Evolutionary conservation across 192 early-diverging fungal species (phyloP).

Genomic region (Dissophora globulifera): DNA sequence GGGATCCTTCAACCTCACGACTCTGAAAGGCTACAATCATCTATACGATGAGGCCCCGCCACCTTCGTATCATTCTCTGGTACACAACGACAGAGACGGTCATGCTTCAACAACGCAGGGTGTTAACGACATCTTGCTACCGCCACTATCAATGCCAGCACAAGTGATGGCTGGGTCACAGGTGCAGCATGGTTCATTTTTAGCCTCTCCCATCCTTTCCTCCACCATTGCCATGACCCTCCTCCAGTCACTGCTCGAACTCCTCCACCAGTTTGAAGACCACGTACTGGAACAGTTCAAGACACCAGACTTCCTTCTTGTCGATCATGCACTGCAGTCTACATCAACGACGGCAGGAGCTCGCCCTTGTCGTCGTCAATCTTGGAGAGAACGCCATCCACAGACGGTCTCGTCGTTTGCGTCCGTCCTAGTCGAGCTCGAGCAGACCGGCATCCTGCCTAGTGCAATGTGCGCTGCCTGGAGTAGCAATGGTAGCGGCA

Average conservation of each 20-base stretch:
- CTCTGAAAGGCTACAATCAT: conserved; percentile 29
- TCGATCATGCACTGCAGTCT: too few species aligned
- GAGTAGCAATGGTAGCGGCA: background rate
- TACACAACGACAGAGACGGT: too few species aligned
- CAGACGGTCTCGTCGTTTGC: conserved; percentile 31
- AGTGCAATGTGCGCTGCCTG: conserved; percentile 17
- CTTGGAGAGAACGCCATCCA: conserved; percentile 20
- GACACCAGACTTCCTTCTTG: conserved; percentile 3
- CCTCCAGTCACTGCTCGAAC: conserved; percentile 2
- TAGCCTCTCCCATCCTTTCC: too few species aligned
- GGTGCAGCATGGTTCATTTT: too few species aligned
- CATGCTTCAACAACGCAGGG: too few species aligned
- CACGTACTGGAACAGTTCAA: conserved; percentile 6
- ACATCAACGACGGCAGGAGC: too few species aligned
- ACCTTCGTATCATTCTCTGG: conserved; percentile 36
- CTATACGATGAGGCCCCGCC: conserved; percentile 36
- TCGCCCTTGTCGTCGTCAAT: conserved; percentile 7
- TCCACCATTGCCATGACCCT: background rate
- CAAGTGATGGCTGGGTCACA: too few species aligned
- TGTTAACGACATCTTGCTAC: too few species aligned
- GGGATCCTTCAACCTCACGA: conserved; percentile 7
- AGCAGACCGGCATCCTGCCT: conserved; percentile 28
- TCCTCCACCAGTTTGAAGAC: conserved; percentile 28
- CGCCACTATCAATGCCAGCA: too few species aligned
- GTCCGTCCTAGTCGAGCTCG: conserved; percentile 34